Conservation (phyloP, 345 rosid species). For the Brassica juncea region DNA sequence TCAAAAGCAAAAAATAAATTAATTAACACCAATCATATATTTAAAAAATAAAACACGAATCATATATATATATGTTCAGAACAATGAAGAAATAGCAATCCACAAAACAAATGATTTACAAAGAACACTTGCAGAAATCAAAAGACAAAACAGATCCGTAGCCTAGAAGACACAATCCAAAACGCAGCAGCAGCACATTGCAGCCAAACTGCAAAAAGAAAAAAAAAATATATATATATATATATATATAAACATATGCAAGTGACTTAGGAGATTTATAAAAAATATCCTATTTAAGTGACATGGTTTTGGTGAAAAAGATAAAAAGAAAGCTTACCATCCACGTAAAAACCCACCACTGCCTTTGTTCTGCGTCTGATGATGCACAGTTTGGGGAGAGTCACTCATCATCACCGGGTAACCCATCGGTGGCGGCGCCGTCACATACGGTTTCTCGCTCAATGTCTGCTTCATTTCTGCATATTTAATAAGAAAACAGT, state of each 20-base stretch:
- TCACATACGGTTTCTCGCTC: slow-evolving; percentile 21
- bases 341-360: slow-evolving; percentile 28
- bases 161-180: slow-evolving; percentile 33
- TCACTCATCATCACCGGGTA: slow-evolving; percentile 14
- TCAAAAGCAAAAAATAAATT: neutral
- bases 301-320: neutral
- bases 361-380: slow-evolving; percentile 32
- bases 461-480: slow-evolving; percentile 24
- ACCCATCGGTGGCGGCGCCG: slow-evolving; percentile 13
- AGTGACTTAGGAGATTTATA: neutral
- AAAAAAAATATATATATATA: neutral
- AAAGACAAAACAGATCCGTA: neutral
- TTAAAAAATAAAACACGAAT: too few relatives aligned
- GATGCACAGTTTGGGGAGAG: slow-evolving; percentile 22
- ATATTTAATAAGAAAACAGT: neutral
- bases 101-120: neutral
- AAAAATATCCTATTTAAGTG: neutral
- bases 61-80: neutral
- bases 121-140: neutral
- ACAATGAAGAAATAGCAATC: neutral
- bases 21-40: neutral
- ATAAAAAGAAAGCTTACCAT: slow-evolving; percentile 14
- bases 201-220: neutral
- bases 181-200: slow-evolving; percentile 33
- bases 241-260: neutral